A percentile compares a stretch with the other conserved stretches of the same genome.
phyloP scores from a whole-genome alignment of 495 filamentous ascomycete species.

The Aspergillus heteromorphus region DNA sequence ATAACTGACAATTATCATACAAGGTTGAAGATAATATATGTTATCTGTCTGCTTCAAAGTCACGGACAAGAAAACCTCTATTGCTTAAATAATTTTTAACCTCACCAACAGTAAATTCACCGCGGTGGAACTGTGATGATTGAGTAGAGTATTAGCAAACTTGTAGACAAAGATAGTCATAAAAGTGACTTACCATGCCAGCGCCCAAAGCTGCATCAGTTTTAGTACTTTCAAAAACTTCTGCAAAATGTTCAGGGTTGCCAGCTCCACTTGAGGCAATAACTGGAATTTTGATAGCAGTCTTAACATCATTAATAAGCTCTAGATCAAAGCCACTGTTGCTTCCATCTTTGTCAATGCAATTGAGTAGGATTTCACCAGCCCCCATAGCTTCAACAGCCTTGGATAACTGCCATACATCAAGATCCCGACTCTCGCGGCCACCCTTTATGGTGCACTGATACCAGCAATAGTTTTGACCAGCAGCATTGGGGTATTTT shows the following conservation, averaged over 20 bases:
- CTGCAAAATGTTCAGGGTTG: constrained; percentile 79
- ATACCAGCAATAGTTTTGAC: constrained; percentile 90
- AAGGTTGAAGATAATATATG: neutral
- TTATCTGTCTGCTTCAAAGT: constrained; percentile 54
- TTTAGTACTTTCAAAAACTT: constrained; percentile 79
- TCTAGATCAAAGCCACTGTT: constrained; percentile 95
- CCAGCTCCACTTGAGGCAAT: constrained; percentile 94
- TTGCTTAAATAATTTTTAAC: constrained; percentile 81
- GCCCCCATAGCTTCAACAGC: constrained; percentile 96
- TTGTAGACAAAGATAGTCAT: neutral
- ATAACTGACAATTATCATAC: too few species aligned
- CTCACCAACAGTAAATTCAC: constrained; percentile 88
- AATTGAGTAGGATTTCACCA: constrained; percentile 92
- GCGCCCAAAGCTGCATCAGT: constrained; percentile 93
- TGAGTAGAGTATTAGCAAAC: constrained; percentile 17
- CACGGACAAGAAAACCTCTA: constrained; percentile 67
- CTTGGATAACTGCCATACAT: constrained; percentile 77
- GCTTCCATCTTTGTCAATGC: constrained; percentile 94
- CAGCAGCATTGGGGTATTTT: constrained; percentile 59
- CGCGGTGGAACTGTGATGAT: constrained; percentile 70
- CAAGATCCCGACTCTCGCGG: constrained; percentile 81
- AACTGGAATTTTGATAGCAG: constrained; percentile 78
- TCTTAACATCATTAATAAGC: constrained; percentile 82
- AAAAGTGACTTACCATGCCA: constrained; percentile 65
- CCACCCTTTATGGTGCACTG: constrained; percentile 96